These are phyloP conservation scores for Trametes sp. DNA, from an alignment of 1,284 basidiomycete species.

Conservation along the genomic window DNA sequence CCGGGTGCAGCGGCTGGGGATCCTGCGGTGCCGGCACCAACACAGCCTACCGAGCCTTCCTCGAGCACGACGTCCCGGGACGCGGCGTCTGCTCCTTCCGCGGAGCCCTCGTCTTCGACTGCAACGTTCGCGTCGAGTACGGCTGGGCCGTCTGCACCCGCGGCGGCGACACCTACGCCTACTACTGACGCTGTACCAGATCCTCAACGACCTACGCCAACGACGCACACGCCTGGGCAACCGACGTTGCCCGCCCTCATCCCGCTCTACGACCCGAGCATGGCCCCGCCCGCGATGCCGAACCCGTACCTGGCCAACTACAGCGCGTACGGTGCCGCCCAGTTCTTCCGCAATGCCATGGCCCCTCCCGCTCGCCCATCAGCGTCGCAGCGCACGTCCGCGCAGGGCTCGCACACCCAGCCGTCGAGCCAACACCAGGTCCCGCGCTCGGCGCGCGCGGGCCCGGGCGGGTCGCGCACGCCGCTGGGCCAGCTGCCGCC, in stretches of 20 bases:
- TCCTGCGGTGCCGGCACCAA: neutral
- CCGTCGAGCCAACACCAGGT: conserved; percentile 1
- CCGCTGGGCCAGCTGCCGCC: conserved; percentile 52
- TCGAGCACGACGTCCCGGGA: neutral
- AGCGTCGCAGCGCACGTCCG: neutral
- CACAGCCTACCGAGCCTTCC: neutral
- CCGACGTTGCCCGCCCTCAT: conserved; percentile 50
- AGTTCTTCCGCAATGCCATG: neutral
- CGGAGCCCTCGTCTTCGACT: neutral
- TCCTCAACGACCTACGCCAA: neutral
- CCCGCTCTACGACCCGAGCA: conserved; percentile 49
- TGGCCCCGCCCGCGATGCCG: too few relatives aligned
- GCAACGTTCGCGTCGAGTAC: too few relatives aligned
- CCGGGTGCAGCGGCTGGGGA: neutral
- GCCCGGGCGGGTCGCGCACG: conserved; percentile 24
- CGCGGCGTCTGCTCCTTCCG: neutral
- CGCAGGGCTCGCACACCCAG: neutral
- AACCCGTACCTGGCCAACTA: conserved; percentile 13
- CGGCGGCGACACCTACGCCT: neutral
- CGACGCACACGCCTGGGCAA: neutral
- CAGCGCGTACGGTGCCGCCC: neutral
- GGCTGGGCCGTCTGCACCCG: neutral
- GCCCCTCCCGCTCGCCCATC: neutral
- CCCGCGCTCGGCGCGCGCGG: conserved; percentile 18
- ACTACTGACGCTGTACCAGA: neutral